A percentile compares a stretch with the other conserved stretches of the same genome.
These are phyloP conservation scores for Rickenella mellea DNA, from an alignment of 768 basidiomycete species.

Conservation along the genomic window DNA sequence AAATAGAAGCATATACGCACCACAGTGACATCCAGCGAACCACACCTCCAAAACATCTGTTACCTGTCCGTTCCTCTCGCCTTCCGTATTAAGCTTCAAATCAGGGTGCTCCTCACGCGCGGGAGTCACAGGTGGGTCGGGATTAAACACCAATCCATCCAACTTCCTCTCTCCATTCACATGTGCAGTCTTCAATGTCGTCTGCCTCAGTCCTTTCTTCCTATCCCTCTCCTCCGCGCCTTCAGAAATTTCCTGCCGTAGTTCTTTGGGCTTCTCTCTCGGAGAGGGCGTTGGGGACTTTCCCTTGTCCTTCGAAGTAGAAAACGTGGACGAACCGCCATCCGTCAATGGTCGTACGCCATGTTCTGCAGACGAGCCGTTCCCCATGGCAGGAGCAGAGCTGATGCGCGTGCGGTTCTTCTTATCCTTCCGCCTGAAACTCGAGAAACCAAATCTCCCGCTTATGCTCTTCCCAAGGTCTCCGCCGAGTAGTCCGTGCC, in stretches of 20 bases:
- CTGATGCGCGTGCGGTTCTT: too few species aligned
- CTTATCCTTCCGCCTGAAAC: too few species aligned
- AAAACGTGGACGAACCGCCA: too few species aligned
- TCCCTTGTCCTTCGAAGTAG: not conserved
- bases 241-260: not conserved
- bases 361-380: not conserved
- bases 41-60: constrained; percentile 70
- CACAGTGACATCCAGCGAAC: constrained; percentile 67
- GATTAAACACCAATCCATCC: too few species aligned
- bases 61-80: too few species aligned
- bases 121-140: too few species aligned
- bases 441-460: too few species aligned
- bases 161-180: not conserved
- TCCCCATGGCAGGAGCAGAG: not conserved
- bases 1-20: constrained; percentile 28
- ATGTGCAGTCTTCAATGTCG: not conserved
- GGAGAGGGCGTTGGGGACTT: not conserved
- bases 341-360: too few species aligned
- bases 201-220: not conserved
- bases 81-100: too few species aligned
- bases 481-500: not conserved
- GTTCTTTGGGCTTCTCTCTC: not conserved
- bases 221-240: not conserved
- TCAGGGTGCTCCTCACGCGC: not conserved
- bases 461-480: too few species aligned